phyloP scores from a whole-genome alignment of 2,329 filamentous ascomycete species.

The Xylaria sp. region DNA sequence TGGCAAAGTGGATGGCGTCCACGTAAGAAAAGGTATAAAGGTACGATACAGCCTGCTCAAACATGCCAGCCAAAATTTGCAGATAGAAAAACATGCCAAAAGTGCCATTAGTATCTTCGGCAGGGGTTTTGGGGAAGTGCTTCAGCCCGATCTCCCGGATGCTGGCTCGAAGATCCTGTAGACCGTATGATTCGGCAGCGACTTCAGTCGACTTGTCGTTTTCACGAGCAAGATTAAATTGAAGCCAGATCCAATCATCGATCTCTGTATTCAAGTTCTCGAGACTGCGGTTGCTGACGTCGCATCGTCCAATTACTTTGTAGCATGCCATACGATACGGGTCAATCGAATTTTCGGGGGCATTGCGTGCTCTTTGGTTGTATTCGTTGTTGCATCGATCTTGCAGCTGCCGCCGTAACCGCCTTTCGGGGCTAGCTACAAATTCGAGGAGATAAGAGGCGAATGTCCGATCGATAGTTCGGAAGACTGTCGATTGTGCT shows the following conservation, averaged over 20 bases:
- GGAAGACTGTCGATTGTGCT: constrained; percentile 78
- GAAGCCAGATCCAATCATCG: constrained; percentile 75
- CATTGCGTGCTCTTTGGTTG: constrained; percentile 81
- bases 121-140: constrained; percentile 82
- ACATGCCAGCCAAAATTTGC: constrained; percentile 88
- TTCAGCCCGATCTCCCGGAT: constrained; percentile 88
- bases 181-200: constrained; percentile 68
- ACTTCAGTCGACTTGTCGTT: constrained; percentile 67
- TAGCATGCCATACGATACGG: constrained; percentile 97
- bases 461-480: constrained; percentile 89
- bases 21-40: constrained; percentile 91
- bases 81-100: constrained; percentile 94
- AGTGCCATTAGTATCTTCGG: constrained; percentile 74
- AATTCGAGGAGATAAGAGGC: constrained; percentile 86
- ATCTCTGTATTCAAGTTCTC: constrained; percentile 68
- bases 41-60: constrained; percentile 90
- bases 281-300: constrained; percentile 67
- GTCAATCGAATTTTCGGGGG: constrained; percentile 85
- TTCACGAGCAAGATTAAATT: constrained; percentile 72
- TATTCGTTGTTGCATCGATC: constrained; percentile 91
- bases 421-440: constrained; percentile 74
- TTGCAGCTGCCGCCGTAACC: constrained; percentile 78
- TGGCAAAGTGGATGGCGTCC: constrained; percentile 92
- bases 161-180: constrained; percentile 74
- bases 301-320: constrained; percentile 89